Percentiles rank a stretch among this genome's conserved stretches.
Evolutionary conservation across 176 grass and related monocot genomes (phyloP).

Genomic region (Hordeum vulgare): DNA sequence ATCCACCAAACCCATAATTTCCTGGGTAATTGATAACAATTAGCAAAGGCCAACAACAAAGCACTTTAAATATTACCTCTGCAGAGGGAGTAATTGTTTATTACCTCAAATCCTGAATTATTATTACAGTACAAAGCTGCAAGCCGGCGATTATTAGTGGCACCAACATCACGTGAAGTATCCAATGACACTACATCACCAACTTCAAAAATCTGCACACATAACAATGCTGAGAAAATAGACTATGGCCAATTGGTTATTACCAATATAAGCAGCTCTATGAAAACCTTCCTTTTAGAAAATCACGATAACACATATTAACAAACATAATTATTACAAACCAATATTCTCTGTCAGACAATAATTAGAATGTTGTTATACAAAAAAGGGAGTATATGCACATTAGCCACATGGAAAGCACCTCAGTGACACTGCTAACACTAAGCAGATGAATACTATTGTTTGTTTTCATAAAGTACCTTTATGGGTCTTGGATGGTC

Average conservation of each 20-base stretch:
- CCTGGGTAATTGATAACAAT: conserved; percentile 40
- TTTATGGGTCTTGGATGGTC: conserved; percentile 96
- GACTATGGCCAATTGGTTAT: background rate
- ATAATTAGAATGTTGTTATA: background rate
- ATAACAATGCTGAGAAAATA: conserved; percentile 12
- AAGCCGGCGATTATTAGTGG: conserved; percentile 85
- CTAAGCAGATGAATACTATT: background rate
- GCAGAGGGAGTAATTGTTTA: background rate
- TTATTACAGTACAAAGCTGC: conserved; percentile 83
- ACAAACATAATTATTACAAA: background rate
- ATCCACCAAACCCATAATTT: conserved; percentile 92
- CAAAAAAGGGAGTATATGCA: background rate
- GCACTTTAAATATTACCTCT: conserved; percentile 1
- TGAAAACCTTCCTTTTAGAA: background rate
- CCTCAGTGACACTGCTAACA: background rate
- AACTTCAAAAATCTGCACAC: conserved; percentile 82
- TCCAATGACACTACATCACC: conserved; percentile 78
- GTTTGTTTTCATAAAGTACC: conserved; percentile 35
- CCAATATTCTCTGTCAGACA: background rate
- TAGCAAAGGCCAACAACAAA: background rate
- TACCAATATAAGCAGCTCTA: conserved; percentile 1
- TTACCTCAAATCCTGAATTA: conserved; percentile 93
- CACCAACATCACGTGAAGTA: conserved; percentile 53
- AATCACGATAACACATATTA: conserved; percentile 6
- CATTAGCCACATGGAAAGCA: background rate